These are phyloP conservation scores for Termitomyces heimii DNA, from an alignment of 768 basidiomycete genomes.

Conservation along the genomic window DNA sequence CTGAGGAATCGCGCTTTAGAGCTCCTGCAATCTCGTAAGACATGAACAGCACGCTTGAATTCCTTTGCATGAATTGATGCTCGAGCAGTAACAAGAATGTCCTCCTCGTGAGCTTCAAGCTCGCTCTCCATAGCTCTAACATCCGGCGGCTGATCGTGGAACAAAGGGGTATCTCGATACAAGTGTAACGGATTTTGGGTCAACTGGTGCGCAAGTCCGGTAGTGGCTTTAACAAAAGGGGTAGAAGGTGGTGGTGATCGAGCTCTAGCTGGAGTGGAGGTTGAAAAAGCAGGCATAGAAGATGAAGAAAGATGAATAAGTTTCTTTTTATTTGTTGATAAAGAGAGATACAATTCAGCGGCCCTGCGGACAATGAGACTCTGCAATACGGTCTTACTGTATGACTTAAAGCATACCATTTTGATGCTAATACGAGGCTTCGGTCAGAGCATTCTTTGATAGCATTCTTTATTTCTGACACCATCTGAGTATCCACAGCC, in stretches of 20 bases:
- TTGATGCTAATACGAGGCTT: slow-evolving; percentile 64
- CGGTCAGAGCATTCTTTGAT: slow-evolving; percentile 71
- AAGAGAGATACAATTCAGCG: slow-evolving; percentile 65
- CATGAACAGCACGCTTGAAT: slow-evolving; percentile 63
- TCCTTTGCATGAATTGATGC: slow-evolving; percentile 75
- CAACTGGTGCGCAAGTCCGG: slow-evolving; percentile 24
- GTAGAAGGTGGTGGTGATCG: slow-evolving; percentile 33
- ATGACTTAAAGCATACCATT: slow-evolving; percentile 49
- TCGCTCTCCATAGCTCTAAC: slow-evolving; percentile 33
- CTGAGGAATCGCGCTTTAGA: slow-evolving; percentile 71
- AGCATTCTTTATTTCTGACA: slow-evolving; percentile 53
- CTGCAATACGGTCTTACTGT: neutral
- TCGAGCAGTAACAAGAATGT: slow-evolving; percentile 66
- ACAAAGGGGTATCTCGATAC: slow-evolving; percentile 31
- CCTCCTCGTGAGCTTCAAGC: slow-evolving; percentile 59
- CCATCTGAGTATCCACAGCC: slow-evolving; percentile 36
- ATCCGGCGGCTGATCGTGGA: slow-evolving; percentile 25
- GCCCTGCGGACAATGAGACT: slow-evolving; percentile 43
- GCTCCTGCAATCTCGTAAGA: slow-evolving; percentile 61
- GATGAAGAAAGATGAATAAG: slow-evolving; percentile 17
- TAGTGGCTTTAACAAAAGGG: slow-evolving; percentile 31
- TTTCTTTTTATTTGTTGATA: slow-evolving; percentile 43
- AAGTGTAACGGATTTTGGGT: slow-evolving; percentile 21
- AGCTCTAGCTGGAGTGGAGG: slow-evolving; percentile 53
- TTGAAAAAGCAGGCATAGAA: slow-evolving; percentile 36